Evolutionary conservation across 805 yeast species (phyloP), one percentile per base, ranked within the genome.

Genomic region (Yarrowia alimentaria): DNA sequence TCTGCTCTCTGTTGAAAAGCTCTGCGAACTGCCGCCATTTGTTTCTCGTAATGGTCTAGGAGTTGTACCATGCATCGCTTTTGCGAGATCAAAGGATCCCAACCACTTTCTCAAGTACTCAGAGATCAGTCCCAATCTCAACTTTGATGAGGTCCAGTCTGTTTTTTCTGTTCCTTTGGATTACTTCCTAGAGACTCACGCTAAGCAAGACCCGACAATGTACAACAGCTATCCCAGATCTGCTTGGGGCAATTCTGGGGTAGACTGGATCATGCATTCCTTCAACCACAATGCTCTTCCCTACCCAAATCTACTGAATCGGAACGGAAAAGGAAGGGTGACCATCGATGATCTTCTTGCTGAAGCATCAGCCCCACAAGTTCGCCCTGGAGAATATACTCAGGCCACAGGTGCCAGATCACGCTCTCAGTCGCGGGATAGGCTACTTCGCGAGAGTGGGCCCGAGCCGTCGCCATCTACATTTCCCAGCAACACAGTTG

Each of bases 1-100:
- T 58, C 75, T 80, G 53, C 68, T 82, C 59, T 65, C 68, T 24
- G 68, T 85, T 19, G 84, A 81, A 32, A 75, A 74, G 52, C 61
- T 86, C 24, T 74, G 75, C 40, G 69, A 71, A 9, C 60, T 85
- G 55, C 94, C 95, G 1, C 74, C 85, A 53, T 86, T 83, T 61
- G 62, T 86, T 14, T 82, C 89, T 3, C 67, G 89, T 56, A 85
- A 91, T 3, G 79, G 83, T 49, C 70, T 84, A 18, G 85, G 86
- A 6, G 95, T 86, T 6, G 71, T 80, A 40, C 95, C 95, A 1
- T 77, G 89, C 59, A 56, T 58, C 12, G 53, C 76, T 82, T 21
- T 88, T 48, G 37, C 57, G 2, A 33, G 54, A 28, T 28, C 57
- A 10, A 20, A 26, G 12, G 16, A 19, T 1, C 21, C 20, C 11